A percentile compares a stretch with the other conserved stretches of the same genome.
Conservation (phyloP, 2,329 filamentous ascomycete species). For the Nemania sp. region DNA sequence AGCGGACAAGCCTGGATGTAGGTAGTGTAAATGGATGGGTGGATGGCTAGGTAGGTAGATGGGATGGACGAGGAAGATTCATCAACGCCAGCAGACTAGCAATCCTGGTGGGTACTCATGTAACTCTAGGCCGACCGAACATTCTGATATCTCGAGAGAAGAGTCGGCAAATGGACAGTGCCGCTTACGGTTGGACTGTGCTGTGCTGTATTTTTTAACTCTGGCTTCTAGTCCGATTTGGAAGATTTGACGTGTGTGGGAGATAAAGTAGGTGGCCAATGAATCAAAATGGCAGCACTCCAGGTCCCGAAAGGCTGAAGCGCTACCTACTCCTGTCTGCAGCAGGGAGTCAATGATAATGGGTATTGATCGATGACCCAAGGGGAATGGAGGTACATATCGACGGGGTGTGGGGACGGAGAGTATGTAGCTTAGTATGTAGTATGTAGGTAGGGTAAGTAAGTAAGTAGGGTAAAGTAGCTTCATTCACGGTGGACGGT, state of each 20-base stretch:
- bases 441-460: too few relatives aligned
- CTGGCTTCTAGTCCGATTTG: not conserved
- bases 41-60: slow-evolving; percentile 24
- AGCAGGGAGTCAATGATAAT: slow-evolving; percentile 7
- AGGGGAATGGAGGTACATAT: not conserved
- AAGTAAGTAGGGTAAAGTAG: too few relatives aligned
- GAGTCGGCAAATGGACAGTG: slow-evolving; percentile 29
- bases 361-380: not conserved
- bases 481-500: slow-evolving; percentile 11
- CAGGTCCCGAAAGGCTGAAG: slow-evolving; percentile 5
- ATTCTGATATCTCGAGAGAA: slow-evolving; percentile 32
- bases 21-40: slow-evolving; percentile 26
- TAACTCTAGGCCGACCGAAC: slow-evolving; percentile 38
- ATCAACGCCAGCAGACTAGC: slow-evolving; percentile 37
- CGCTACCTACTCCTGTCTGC: not conserved
- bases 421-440: too few relatives aligned
- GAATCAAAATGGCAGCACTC: slow-evolving; percentile 13
- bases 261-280: not conserved
- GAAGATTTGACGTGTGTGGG: not conserved
- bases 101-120: slow-evolving; percentile 40
- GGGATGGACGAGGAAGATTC: slow-evolving; percentile 37
- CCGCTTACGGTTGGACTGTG: slow-evolving; percentile 26
- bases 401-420: slow-evolving; percentile 22
- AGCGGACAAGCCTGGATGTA: slow-evolving; percentile 17
- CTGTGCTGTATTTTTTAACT: slow-evolving; percentile 15